Evolutionary conservation across 495 filamentous ascomycete species (phyloP).

Genomic region (Mytilinidion resinicola): DNA sequence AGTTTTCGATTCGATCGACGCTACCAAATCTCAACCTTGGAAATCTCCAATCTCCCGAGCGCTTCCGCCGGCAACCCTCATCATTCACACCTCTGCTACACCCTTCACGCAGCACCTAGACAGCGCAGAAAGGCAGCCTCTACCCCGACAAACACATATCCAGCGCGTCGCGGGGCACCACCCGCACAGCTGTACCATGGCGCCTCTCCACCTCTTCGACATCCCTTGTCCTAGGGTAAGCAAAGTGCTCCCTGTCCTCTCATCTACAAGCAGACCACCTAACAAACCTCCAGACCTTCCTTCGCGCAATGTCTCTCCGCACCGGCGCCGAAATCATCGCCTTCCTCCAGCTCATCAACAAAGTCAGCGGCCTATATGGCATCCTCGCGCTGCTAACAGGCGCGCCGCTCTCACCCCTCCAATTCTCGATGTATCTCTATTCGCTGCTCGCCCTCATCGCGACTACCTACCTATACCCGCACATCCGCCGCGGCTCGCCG

Average conservation of each 20-base stretch:
- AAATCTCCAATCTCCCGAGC: not conserved
- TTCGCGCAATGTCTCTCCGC: constrained; percentile 76
- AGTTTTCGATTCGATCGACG: too few species aligned
- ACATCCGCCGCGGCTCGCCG: constrained; percentile 36
- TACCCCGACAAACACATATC: not conserved
- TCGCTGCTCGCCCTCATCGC: constrained; percentile 61
- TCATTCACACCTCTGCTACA: not conserved
- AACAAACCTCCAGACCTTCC: constrained; percentile 55
- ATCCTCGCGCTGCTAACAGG: constrained; percentile 63
- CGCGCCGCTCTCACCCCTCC: constrained; percentile 34
- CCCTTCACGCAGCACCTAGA: not conserved
- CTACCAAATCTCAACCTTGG: too few species aligned
- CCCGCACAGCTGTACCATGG: constrained; percentile 6
- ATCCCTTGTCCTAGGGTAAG: constrained; percentile 26
- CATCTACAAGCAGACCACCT: not conserved
- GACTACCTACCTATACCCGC: constrained; percentile 56
- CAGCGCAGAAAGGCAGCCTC: not conserved
- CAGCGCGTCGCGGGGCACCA: not conserved
- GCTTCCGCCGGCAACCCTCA: not conserved
- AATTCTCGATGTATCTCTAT: constrained; percentile 63
- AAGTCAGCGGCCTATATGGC: constrained; percentile 80
- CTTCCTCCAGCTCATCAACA: constrained; percentile 76
- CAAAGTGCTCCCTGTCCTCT: not conserved
- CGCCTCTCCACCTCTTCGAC: constrained; percentile 16
- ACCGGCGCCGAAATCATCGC: constrained; percentile 77